Base-by-base conservation (phyloP, 1,139 yeast genomes). In the Debaryomyces subglobosus region DNA sequence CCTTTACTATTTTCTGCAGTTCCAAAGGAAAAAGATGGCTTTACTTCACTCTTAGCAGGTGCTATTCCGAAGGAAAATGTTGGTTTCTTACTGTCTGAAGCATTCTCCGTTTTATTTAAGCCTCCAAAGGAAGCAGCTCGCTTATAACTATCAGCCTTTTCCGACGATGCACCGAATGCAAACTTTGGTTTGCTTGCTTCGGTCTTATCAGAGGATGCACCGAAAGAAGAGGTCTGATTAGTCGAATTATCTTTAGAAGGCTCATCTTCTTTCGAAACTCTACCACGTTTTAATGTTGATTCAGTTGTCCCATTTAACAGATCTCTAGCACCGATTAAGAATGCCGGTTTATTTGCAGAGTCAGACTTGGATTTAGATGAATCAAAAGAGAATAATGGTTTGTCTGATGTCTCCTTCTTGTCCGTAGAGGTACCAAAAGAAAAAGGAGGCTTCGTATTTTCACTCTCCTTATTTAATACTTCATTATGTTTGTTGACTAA, bases 311-410 rank as follows among this genome's bases (percentile, higher is more conserved):
- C 43, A 23, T 30, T n/a, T 4, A 3, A 15, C 21, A 10, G 15
- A 20, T n/a, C 20, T 2, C 9, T 10, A 20, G 49, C 23, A 3
- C 57, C 59, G 49, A 56, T 53, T 6, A 53, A 43, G 38, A 56
- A 50, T 12, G 45, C 25, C 13, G 53, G 52, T 7, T 45, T 39
- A 9, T 49, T 42, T 27, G 6, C 13, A 27, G n/a, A 12, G 6
- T 12, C 30, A 5, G 5, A 12, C n/a, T 27, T 27, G 13, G 13
- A 35, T 42, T 25, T 44, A 15, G 40, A 21, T 2, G 40, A 15
- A 9, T 51, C 58, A 47, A 47, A 46, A 10, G 38, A 29, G 13
- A 40, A 37, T 35, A 43, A 6, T 9, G 43, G 36, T n/a, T 50
- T 16, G 10, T 39, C 46, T 8, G n/a, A n/a, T n/a, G 23, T 34